These are phyloP conservation scores for Steccherinum ochraceum DNA, from an alignment of 768 basidiomycete genomes.

Conservation along the genomic window DNA sequence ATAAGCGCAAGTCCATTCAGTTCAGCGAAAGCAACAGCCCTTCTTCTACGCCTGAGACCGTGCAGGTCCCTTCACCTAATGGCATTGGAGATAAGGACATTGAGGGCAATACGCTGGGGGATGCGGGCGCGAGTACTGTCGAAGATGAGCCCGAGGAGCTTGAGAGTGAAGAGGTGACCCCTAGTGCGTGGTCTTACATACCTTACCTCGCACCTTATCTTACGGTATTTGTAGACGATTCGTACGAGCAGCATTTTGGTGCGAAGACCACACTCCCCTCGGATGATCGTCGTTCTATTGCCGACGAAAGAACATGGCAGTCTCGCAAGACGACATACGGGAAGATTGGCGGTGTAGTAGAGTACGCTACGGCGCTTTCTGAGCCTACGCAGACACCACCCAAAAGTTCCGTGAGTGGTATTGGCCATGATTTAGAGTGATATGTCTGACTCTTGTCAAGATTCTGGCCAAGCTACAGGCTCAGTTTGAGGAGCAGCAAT, in stretches of 20 bases:
- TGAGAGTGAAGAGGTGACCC: slow-evolving; percentile 13
- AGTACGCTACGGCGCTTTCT: slow-evolving; percentile 39
- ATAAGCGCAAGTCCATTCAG: slow-evolving; percentile 50
- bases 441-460: slow-evolving; percentile 25
- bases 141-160: slow-evolving; percentile 15
- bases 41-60: neutral
- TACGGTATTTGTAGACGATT: slow-evolving; percentile 28
- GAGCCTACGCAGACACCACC: slow-evolving; percentile 2
- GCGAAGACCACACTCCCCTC: slow-evolving; percentile 44
- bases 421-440: neutral
- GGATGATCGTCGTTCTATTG: slow-evolving; percentile 41
- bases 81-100: slow-evolving; percentile 15
- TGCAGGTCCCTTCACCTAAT: neutral
- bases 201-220: neutral
- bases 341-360: slow-evolving; percentile 52
- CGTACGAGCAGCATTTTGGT: slow-evolving; percentile 76
- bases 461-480: slow-evolving; percentile 49
- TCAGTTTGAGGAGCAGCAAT: slow-evolving; percentile 49
- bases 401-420: neutral
- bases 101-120: slow-evolving; percentile 8
- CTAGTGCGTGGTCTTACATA: slow-evolving; percentile 9
- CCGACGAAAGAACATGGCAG: slow-evolving; percentile 55
- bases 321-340: slow-evolving; percentile 40
- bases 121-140: slow-evolving; percentile 10
- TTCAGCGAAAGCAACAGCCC: slow-evolving; percentile 20